These are phyloP conservation scores for Candida ortonii DNA, from an alignment of 805 yeast genomes.

Conservation along the genomic window DNA sequence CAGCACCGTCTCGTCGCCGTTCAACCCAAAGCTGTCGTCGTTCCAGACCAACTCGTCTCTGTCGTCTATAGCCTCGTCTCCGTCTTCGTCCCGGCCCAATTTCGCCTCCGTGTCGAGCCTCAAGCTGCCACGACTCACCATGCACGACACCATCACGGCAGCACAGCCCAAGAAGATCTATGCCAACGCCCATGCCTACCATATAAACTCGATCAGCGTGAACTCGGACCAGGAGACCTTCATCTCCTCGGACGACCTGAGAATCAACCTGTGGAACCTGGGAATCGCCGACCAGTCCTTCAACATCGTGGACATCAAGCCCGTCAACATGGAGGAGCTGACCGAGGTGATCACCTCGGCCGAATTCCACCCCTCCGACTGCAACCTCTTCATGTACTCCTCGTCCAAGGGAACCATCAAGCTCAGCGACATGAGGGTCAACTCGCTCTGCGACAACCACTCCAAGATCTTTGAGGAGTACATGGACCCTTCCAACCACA, in stretches of 20 bases:
- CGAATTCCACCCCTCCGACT: slow-evolving; percentile 89
- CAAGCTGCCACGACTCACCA: slow-evolving; percentile 81
- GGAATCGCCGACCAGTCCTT: slow-evolving; percentile 93
- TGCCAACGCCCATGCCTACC: slow-evolving; percentile 97
- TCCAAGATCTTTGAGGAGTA: slow-evolving; percentile 88
- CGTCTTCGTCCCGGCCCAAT: slow-evolving; percentile 14
- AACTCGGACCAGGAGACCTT: slow-evolving; percentile 96
- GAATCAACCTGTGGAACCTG: slow-evolving; percentile 94
- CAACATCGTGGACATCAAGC: slow-evolving; percentile 96
- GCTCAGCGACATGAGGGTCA: slow-evolving; percentile 93
- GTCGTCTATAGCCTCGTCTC: too few relatives aligned
- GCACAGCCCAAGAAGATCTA: slow-evolving; percentile 91
- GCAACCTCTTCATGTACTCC: slow-evolving; percentile 93
- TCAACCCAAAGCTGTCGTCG: slow-evolving; percentile 25
- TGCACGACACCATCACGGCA: slow-evolving; percentile 92
- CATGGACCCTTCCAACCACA: slow-evolving; percentile 87
- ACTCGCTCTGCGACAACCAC: slow-evolving; percentile 89
- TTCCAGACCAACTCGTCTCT: slow-evolving; percentile 27
- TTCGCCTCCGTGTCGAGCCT: slow-evolving; percentile 39
- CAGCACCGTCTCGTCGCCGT: slow-evolving; percentile 11
- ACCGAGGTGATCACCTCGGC: slow-evolving; percentile 97
- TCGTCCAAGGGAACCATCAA: slow-evolving; percentile 94
- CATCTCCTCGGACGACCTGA: slow-evolving; percentile 86
- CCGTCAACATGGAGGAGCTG: slow-evolving; percentile 97
- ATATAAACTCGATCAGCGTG: slow-evolving; percentile 90